These are phyloP conservation scores for Candida anglica DNA, from an alignment of 805 yeast genomes.

Conservation along the genomic window DNA sequence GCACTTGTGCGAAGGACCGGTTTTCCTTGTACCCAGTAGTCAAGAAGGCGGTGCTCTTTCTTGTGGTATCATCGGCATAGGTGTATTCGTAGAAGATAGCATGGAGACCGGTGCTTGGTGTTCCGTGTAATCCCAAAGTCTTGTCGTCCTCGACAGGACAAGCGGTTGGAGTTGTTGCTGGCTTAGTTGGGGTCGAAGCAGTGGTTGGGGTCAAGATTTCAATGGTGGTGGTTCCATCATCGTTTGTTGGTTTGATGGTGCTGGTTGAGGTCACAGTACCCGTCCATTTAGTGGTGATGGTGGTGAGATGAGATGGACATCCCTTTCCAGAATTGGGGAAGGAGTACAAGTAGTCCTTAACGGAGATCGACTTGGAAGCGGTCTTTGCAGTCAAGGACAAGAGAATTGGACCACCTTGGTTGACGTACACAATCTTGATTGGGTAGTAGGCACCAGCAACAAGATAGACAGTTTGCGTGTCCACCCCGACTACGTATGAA, in stretches of 20 bases:
- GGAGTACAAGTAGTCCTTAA: slow-evolving; percentile 10
- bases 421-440: slow-evolving; percentile 17
- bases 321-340: background rate
- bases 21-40: too few relatives aligned
- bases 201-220: too few relatives aligned
- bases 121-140: too few relatives aligned
- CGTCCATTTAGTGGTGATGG: background rate
- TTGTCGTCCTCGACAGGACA: too few relatives aligned
- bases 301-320: background rate
- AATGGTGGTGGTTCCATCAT: too few relatives aligned
- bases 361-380: slow-evolving; percentile 11
- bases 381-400: slow-evolving; percentile 10
- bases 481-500: background rate
- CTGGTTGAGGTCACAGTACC: background rate
- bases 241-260: background rate
- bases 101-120: too few relatives aligned
- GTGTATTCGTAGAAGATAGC: too few relatives aligned
- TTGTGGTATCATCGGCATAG: too few relatives aligned
- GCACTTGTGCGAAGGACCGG: too few relatives aligned
- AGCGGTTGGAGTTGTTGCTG: too few relatives aligned
- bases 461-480: background rate
- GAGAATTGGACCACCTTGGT: slow-evolving; percentile 11
- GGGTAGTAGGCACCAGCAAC: slow-evolving; percentile 21
- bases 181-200: too few relatives aligned
- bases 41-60: too few relatives aligned